Evolutionary conservation across 768 basidiomycete species (phyloP).

Genomic region (Tubosaeta sp.): DNA sequence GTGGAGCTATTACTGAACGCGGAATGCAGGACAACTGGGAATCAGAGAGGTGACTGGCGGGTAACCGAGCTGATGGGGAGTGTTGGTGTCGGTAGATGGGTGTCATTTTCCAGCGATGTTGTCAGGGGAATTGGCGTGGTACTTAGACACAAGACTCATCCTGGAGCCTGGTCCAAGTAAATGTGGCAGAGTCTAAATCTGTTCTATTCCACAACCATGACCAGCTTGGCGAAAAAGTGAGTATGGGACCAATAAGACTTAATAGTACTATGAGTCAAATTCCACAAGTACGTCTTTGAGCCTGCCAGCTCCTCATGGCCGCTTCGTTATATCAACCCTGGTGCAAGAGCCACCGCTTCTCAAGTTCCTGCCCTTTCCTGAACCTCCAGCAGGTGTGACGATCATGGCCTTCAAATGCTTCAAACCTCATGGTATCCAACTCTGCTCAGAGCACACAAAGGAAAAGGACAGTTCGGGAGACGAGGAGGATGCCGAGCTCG

Average conservation of each 20-base stretch:
- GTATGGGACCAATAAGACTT: too few species aligned
- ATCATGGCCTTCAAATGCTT: slow-evolving; percentile 57
- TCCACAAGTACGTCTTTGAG: too few species aligned
- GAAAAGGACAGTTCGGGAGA: slow-evolving; percentile 28
- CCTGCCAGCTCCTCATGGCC: too few species aligned
- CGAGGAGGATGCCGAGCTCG: slow-evolving; percentile 51
- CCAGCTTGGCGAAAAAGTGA: too few species aligned
- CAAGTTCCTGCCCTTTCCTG: slow-evolving; percentile 48
- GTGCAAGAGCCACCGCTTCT: slow-evolving; percentile 19
- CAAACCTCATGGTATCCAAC: slow-evolving; percentile 53
- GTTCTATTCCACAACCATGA: too few species aligned
- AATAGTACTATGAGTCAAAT: too few species aligned
- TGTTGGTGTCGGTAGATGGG: slow-evolving; percentile 51
- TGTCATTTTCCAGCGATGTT: slow-evolving; percentile 5
- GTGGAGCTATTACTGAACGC: slow-evolving; percentile 19
- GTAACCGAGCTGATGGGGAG: slow-evolving; percentile 42
- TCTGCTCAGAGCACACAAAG: slow-evolving; percentile 38
- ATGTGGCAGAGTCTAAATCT: too few species aligned
- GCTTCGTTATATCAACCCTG: background rate
- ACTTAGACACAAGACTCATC: too few species aligned
- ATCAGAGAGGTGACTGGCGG: slow-evolving; percentile 20
- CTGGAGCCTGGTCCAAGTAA: too few species aligned
- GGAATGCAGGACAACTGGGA: slow-evolving; percentile 11
- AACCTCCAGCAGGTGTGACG: slow-evolving; percentile 38
- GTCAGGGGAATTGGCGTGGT: too few species aligned